Conservation (phyloP, 495 filamentous ascomycete genomes). For the Penicillium flavigenum region DNA sequence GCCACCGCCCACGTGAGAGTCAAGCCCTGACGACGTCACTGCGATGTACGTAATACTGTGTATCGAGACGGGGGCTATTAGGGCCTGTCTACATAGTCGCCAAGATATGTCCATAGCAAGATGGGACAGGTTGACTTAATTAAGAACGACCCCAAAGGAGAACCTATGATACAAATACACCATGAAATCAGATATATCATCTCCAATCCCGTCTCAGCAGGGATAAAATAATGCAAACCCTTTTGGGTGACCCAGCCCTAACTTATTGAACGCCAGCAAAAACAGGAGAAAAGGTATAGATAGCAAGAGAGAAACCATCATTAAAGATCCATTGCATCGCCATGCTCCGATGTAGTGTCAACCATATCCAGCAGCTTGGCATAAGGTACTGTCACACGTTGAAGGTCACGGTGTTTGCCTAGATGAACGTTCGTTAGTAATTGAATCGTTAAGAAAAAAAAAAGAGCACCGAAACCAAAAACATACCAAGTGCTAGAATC, state of each 20-base stretch:
- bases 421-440: slow-evolving; percentile 33
- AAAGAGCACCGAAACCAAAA: slow-evolving; percentile 1
- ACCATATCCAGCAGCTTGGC: slow-evolving; percentile 69
- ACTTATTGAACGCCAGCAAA: slow-evolving; percentile 18
- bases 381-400: slow-evolving; percentile 88
- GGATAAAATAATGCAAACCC: slow-evolving; percentile 15
- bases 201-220: background rate
- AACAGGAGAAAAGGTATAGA: slow-evolving; percentile 7
- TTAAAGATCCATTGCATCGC: slow-evolving; percentile 57
- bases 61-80: background rate
- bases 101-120: background rate
- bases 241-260: slow-evolving; percentile 7
- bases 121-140: background rate
- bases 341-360: slow-evolving; percentile 40
- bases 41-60: background rate
- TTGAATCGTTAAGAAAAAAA: background rate
- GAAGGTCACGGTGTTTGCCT: slow-evolving; percentile 93
- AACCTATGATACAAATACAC: slow-evolving; percentile 17
- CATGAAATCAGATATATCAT: slow-evolving; percentile 3
- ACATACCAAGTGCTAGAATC: slow-evolving; percentile 86
- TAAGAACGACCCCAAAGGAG: background rate
- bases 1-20: slow-evolving; percentile 32
- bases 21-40: slow-evolving; percentile 22
- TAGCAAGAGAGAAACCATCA: slow-evolving; percentile 3
- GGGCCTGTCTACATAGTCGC: background rate